Percentiles rank a stretch among this genome's conserved stretches.
Evolutionary conservation across 2,329 filamentous ascomycete species (phyloP).

Genomic region (Colletotrichum sp.): DNA sequence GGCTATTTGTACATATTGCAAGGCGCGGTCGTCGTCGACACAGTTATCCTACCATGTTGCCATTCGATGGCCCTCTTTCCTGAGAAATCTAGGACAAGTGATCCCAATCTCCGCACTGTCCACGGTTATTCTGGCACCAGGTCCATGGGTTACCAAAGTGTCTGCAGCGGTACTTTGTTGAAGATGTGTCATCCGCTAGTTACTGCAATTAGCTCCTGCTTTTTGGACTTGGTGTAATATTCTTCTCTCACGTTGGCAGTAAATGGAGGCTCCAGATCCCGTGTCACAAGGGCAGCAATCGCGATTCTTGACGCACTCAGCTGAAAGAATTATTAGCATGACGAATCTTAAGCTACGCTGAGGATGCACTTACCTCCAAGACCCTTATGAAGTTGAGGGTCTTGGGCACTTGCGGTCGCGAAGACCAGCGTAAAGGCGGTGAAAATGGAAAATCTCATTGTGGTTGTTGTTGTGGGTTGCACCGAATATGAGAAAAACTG

Average conservation of each 20-base stretch:
- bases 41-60: too few species aligned
- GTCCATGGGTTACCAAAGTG: not conserved
- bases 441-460: not conserved
- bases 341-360: too few species aligned
- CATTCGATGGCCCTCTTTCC: rapidly evolving
- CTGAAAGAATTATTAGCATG: not conserved
- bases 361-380: not conserved
- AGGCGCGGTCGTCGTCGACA: not conserved
- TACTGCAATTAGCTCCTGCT: rapidly evolving
- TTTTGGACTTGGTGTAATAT: rapidly evolving
- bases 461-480: not conserved
- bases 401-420: not conserved
- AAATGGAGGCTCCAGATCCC: not conserved
- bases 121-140: not conserved
- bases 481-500: not conserved
- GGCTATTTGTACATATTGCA: not conserved
- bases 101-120: not conserved
- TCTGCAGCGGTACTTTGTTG: not conserved
- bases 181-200: not conserved
- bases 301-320: not conserved
- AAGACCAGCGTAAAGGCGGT: not conserved
- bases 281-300: not conserved
- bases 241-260: not conserved
- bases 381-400: not conserved
- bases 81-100: not conserved